Percentiles rank a stretch among this genome's conserved stretches.
phyloP scores from a whole-genome alignment of 495 filamentous ascomycete genomes.

The Cairneyella variabilis region DNA sequence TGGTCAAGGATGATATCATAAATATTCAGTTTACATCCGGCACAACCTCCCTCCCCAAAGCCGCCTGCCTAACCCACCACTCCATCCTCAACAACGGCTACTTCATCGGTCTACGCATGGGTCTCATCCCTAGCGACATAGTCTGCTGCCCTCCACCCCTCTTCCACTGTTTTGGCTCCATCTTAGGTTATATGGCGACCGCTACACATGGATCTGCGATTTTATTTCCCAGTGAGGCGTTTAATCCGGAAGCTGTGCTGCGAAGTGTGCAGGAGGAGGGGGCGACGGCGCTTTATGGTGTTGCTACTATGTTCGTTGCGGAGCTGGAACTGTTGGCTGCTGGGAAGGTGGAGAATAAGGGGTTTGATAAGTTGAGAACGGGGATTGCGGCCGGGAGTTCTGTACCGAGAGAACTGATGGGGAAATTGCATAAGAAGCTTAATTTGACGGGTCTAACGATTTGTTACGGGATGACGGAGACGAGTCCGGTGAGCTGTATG shows the following conservation, averaged over 20 bases:
- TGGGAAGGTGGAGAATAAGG: constrained; percentile 41
- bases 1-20: constrained; percentile 68
- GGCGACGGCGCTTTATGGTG: constrained; percentile 86
- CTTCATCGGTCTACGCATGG: constrained; percentile 79
- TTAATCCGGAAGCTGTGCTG: constrained; percentile 73
- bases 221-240: constrained; percentile 83
- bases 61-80: constrained; percentile 80
- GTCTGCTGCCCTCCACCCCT: constrained; percentile 85
- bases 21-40: constrained; percentile 98
- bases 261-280: constrained; percentile 65
- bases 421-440: constrained; percentile 65
- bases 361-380: constrained; percentile 70
- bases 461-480: constrained; percentile 99
- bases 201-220: constrained; percentile 82
- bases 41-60: constrained; percentile 87
- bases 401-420: constrained; percentile 83
- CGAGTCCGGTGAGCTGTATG: constrained; percentile 87
- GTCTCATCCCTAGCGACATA: constrained; percentile 64
- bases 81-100: constrained; percentile 88
- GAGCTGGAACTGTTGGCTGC: constrained; percentile 69
- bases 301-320: constrained; percentile 95
- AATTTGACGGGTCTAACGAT: constrained; percentile 86
- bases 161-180: constrained; percentile 90
- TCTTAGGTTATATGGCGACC: constrained; percentile 92
- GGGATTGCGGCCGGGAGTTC: constrained; percentile 90